Evolutionary conservation across 1,284 basidiomycete genomes (phyloP), one percentile per base, ranked within the genome.

Genomic region (Puccinia horiana): DNA sequence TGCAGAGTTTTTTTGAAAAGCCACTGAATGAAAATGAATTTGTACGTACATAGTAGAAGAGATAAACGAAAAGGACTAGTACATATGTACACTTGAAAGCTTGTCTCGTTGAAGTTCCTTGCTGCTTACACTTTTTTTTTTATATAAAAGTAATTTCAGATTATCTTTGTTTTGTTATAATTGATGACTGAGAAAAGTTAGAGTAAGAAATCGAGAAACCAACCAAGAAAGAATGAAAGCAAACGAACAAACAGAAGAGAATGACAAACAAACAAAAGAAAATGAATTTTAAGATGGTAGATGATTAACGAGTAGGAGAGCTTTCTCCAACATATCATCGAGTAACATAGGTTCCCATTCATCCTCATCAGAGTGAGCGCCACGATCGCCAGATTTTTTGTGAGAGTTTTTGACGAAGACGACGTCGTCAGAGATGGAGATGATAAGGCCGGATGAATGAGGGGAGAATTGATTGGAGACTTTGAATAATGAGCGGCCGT

Each of bases 321-420:
- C 80, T 65, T 75, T 74, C 23, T 72, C 49, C 29, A 81, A 65
- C 80, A 81, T 81, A 61, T 81, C 80, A 35, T 81, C 80, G 12
- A 81, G 42, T 12, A 73, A 23, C 56, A 75, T 81, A 35, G 80
- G 80, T 56, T 81, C 80, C 80, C 80, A 81, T 5, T 75, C 58
- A 26, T 49, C 63, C 2, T 29, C 29, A 56, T 40, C 44, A 44
- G 47, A 23, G 26, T 61, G 16, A 32, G 44, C 20, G 37, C 26
- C 16, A 47, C 37, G 29, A n/a, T 69, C 2, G 2, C 35, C 58
- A 32, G 58, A 40, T 42, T 58, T 75, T 40, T 72, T 74, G 26
- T 26, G 23, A 5, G 26, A 26, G 40, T 65, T 42, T 81, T 81
- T 75, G n/a, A 65, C 72, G 65, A 52, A 81, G 29, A 81, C 72